Conservation (phyloP, 306 rosid genomes). For the Comarum palustre region DNA sequence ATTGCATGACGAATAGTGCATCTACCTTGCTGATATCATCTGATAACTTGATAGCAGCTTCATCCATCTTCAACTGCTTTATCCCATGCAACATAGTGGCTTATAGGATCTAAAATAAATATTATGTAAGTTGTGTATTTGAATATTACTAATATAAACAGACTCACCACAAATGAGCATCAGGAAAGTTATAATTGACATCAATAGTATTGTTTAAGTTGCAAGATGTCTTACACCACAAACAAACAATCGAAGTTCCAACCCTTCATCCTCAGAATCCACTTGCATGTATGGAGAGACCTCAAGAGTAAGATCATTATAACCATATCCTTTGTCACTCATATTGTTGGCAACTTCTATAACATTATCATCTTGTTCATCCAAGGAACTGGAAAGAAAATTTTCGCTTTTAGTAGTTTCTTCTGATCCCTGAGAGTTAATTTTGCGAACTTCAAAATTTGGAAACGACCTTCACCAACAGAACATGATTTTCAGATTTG, state of each 20-base stretch:
- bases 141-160: neutral
- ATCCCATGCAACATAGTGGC: slow-evolving; percentile 75
- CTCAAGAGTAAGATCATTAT: slow-evolving; percentile 33
- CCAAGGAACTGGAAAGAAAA: slow-evolving; percentile 32
- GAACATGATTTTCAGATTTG: slow-evolving; percentile 13
- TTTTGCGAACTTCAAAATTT: slow-evolving; percentile 73
- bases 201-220: neutral
- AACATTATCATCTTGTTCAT: slow-evolving; percentile 35
- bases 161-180: neutral
- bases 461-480: slow-evolving; percentile 61
- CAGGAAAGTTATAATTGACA: neutral
- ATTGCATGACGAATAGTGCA: slow-evolving; percentile 79
- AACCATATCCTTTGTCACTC: slow-evolving; percentile 35
- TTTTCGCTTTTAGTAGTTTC: slow-evolving; percentile 40
- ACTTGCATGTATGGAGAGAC: slow-evolving; percentile 41
- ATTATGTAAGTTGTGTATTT: slow-evolving; percentile 46
- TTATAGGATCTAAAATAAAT: slow-evolving; percentile 75
- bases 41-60: slow-evolving; percentile 57
- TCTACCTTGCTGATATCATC: slow-evolving; percentile 89
- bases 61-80: slow-evolving; percentile 69
- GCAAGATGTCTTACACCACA: slow-evolving; percentile 68
- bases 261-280: slow-evolving; percentile 42
- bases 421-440: slow-evolving; percentile 46
- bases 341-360: slow-evolving; percentile 36
- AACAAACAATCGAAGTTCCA: slow-evolving; percentile 62